Conservation (phyloP, 139 green algal genomes). For the Closterium sp. region DNA sequence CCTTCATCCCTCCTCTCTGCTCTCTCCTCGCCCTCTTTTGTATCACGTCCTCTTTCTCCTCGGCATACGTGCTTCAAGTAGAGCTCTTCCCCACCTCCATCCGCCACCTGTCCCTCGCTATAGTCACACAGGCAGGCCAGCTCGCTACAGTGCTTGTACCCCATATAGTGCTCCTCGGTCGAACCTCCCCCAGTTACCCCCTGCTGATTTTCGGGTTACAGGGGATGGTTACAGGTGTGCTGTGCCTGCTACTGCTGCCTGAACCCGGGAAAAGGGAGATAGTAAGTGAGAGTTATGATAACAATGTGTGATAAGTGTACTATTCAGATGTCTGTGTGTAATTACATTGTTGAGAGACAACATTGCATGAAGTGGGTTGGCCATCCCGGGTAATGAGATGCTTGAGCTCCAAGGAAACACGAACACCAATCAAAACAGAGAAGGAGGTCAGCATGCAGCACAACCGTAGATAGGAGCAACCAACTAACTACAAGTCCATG, state of each 20-base stretch:
- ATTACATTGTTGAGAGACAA: too few species aligned
- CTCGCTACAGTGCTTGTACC: not conserved
- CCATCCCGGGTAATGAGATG: too few species aligned
- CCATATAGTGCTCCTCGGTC: not conserved
- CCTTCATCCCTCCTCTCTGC: not conserved
- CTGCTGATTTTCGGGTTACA: not conserved
- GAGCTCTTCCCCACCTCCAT: not conserved
- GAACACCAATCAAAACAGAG: too few species aligned
- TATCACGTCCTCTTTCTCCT: not conserved
- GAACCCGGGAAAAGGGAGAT: not conserved
- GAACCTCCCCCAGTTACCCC: not conserved
- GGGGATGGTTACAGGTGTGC: not conserved
- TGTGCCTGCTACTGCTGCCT: not conserved
- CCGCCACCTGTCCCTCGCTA: not conserved
- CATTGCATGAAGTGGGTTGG: too few species aligned
- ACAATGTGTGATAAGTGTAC: too few species aligned
- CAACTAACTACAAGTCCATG: too few species aligned
- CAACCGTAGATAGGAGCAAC: too few species aligned
- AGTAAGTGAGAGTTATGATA: too few species aligned
- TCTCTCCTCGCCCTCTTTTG: not conserved
- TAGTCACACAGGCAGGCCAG: not conserved
- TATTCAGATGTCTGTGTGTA: too few species aligned
- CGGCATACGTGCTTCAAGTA: not conserved
- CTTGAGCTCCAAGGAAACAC: too few species aligned
- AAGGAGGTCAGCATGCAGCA: too few species aligned